These are phyloP conservation scores for Trichoderma parareesei DNA, from an alignment of 495 filamentous ascomycete genomes.

Conservation along the genomic window DNA sequence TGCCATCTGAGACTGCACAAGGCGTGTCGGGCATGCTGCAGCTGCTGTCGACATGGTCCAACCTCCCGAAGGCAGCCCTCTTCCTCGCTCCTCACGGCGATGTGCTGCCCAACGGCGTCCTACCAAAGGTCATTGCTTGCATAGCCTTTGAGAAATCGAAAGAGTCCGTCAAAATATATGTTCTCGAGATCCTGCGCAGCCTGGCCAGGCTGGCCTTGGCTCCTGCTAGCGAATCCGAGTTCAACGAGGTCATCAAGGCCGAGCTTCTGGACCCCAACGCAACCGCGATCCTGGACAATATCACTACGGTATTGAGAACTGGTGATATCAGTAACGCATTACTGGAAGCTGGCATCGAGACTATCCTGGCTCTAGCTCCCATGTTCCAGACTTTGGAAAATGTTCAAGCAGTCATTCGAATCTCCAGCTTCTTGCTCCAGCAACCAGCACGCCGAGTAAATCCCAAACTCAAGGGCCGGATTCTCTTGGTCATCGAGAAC, in stretches of 20 bases:
- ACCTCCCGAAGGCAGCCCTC: conserved; percentile 52
- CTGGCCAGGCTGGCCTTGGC: conserved; percentile 51
- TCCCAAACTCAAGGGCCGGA: conserved; percentile 71
- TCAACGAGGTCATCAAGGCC: conserved; percentile 51
- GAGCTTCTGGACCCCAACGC: conserved; percentile 62
- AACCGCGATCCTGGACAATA: conserved; percentile 56
- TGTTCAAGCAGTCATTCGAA: conserved; percentile 63
- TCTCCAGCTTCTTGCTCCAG: conserved; percentile 69
- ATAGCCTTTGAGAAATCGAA: conserved; percentile 67
- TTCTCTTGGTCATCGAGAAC: conserved; percentile 59
- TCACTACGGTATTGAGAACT: conserved; percentile 55
- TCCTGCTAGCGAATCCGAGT: conserved; percentile 42
- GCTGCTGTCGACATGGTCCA: conserved; percentile 73
- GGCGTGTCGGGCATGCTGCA: conserved; percentile 74
- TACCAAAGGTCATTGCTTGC: conserved; percentile 63
- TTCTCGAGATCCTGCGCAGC: conserved; percentile 63
- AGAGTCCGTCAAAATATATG: conserved; percentile 79
- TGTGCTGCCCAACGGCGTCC: conserved; percentile 50
- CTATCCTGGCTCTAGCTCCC: conserved; percentile 64
- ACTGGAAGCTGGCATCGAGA: conserved; percentile 68
- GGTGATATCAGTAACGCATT: conserved; percentile 57
- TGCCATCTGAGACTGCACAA: conserved; percentile 82
- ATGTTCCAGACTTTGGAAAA: conserved; percentile 62
- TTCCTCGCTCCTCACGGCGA: conserved; percentile 42
- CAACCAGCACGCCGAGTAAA: conserved; percentile 75